These are phyloP conservation scores for Vitis hybrid DNA, from an alignment of 177 flowering plant genomes.

Conservation along the genomic window DNA sequence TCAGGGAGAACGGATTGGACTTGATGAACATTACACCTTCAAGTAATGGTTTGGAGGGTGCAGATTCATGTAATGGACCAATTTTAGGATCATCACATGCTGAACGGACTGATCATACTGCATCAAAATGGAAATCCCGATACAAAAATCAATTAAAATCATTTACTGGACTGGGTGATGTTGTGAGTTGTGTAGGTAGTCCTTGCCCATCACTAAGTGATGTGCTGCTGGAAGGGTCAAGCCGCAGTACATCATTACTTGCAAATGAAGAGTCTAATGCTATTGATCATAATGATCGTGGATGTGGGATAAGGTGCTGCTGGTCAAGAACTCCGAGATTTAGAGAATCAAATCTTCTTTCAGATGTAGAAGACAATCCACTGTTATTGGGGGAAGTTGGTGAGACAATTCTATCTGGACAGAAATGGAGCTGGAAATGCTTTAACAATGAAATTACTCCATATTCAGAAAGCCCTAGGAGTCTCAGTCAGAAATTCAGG, in stretches of 20 bases:
- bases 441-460: slow-evolving; percentile 33
- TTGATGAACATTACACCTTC: slow-evolving; percentile 28
- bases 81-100: slow-evolving; percentile 20
- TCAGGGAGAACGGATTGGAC: slow-evolving; percentile 32
- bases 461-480: slow-evolving; percentile 57
- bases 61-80: slow-evolving; percentile 42
- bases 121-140: slow-evolving; percentile 22
- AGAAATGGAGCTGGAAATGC: slow-evolving; percentile 25
- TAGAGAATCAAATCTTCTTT: slow-evolving; percentile 37
- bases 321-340: slow-evolving; percentile 79
- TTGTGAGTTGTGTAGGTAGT: slow-evolving; percentile 47
- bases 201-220: slow-evolving; percentile 43
- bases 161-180: slow-evolving; percentile 32
- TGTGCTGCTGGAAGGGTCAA: slow-evolving; percentile 38
- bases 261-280: slow-evolving; percentile 41
- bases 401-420: slow-evolving; percentile 24
- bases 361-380: slow-evolving; percentile 59
- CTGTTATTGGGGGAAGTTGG: slow-evolving; percentile 40
- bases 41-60: slow-evolving; percentile 36
- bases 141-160: slow-evolving; percentile 28
- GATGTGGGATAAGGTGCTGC: slow-evolving; percentile 71
- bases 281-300: slow-evolving; percentile 33
- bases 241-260: slow-evolving; percentile 36
- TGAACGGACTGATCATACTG: slow-evolving; percentile 21
- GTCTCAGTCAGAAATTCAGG: slow-evolving; percentile 70